Percentiles rank a stretch among this genome's conserved stretches.
Evolutionary conservation across 192 early-diverging fungal species (phyloP).

Genomic region (Mortierella claussenii): DNA sequence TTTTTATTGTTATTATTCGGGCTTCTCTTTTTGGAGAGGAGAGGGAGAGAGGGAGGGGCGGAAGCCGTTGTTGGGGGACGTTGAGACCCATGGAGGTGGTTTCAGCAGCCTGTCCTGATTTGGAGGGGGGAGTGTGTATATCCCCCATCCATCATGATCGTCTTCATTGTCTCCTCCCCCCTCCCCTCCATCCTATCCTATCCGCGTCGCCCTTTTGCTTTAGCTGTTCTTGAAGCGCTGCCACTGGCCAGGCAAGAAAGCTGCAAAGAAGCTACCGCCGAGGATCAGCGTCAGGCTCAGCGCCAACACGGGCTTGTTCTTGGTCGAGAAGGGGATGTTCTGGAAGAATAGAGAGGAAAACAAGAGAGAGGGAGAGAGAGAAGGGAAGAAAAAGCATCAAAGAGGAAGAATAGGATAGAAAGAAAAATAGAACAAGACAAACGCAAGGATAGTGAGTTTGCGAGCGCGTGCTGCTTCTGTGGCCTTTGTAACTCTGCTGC

Average conservation of each 20-base stretch:
- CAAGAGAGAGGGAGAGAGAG: not conserved
- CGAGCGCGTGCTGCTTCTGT: too few species aligned
- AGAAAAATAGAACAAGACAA: not conserved
- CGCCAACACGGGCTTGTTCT: constrained; percentile 58
- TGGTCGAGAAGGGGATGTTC: constrained; percentile 64
- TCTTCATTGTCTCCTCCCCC: not conserved
- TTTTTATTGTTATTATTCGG: too few species aligned
- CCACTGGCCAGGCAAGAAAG: constrained; percentile 51
- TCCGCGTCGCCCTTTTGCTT: constrained; percentile 1
- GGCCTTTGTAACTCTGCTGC: too few species aligned
- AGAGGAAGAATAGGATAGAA: not conserved
- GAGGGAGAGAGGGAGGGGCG: too few species aligned
- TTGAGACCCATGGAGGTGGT: too few species aligned
- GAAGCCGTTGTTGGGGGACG: too few species aligned
- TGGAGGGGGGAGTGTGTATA: too few species aligned
- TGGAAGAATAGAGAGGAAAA: constrained; percentile 8
- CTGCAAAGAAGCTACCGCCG: constrained; percentile 57
- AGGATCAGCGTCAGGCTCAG: constrained; percentile 52
- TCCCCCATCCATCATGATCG: too few species aligned
- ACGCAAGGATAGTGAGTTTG: too few species aligned
- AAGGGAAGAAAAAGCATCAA: not conserved
- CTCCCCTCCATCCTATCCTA: too few species aligned
- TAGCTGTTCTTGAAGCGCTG: constrained; percentile 6
- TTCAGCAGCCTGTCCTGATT: too few species aligned
- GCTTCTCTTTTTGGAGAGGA: too few species aligned